These are phyloP conservation scores for Mychonastes homosphaera DNA, from an alignment of 139 green algal species.

Conservation along the genomic window DNA sequence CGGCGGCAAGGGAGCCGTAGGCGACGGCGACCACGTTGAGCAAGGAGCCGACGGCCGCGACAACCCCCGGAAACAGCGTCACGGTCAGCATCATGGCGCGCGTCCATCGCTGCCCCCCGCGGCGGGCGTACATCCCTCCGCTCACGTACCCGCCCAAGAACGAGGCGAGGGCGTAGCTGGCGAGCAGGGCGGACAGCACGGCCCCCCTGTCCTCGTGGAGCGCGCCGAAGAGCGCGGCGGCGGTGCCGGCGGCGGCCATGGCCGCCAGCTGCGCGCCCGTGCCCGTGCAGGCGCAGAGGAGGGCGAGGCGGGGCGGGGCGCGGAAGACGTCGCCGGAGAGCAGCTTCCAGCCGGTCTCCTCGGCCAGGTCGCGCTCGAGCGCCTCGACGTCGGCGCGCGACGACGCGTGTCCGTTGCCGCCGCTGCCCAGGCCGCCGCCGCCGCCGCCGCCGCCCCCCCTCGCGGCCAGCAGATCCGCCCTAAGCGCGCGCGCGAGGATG, in stretches of 20 bases:
- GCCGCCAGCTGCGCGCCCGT: conserved; percentile 67
- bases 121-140: conserved; percentile 73
- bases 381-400: conserved; percentile 73
- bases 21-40: conserved; percentile 94
- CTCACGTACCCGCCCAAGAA: conserved; percentile 63
- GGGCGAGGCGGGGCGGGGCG: conserved; percentile 52
- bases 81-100: conserved; percentile 83
- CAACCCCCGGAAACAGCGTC: conserved; percentile 42
- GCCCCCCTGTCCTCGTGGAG: conserved; percentile 69
- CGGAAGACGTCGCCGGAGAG: conserved; percentile 97
- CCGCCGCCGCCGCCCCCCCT: neutral
- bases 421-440: neutral
- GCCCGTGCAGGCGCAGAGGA: conserved; percentile 58
- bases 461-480: conserved; percentile 82
- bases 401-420: neutral
- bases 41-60: conserved; percentile 76
- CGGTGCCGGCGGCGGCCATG: neutral
- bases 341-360: conserved; percentile 97
- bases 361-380: conserved; percentile 70
- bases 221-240: neutral
- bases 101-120: conserved; percentile 86
- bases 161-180: conserved; percentile 84
- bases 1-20: conserved; percentile 80
- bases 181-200: conserved; percentile 90
- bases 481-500: conserved; percentile 92